Conservation (phyloP, 768 basidiomycete genomes). For the Exsudoporus frostii region DNA sequence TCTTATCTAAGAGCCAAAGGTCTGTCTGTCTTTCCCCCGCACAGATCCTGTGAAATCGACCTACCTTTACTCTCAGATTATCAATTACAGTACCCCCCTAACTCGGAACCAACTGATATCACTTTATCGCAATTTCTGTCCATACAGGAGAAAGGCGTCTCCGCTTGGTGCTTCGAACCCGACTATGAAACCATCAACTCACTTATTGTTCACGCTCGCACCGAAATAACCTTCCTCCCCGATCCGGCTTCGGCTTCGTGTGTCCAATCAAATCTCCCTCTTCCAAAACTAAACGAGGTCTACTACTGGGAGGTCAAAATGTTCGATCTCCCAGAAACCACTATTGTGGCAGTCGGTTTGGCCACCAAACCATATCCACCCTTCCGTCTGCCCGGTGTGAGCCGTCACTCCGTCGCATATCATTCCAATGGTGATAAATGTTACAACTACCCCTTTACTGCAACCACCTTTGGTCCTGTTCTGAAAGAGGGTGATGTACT, state of each 20-base stretch:
- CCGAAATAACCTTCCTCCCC: slow-evolving; percentile 97
- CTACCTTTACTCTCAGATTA: slow-evolving; percentile 50
- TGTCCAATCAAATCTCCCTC: slow-evolving; percentile 94
- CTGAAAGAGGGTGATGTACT: slow-evolving; percentile 95
- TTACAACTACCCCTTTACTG: slow-evolving; percentile 93
- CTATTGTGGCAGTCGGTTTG: slow-evolving; percentile 87
- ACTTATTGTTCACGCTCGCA: slow-evolving; percentile 89
- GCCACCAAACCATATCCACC: slow-evolving; percentile 97
- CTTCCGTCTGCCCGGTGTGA: slow-evolving; percentile 87
- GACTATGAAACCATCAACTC: slow-evolving; percentile 95
- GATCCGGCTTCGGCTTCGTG: slow-evolving; percentile 91
- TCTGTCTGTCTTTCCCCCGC: slow-evolving; percentile 33
- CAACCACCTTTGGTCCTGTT: slow-evolving; percentile 74
- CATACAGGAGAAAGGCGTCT: slow-evolving; percentile 99
- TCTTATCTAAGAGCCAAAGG: slow-evolving; percentile 88
- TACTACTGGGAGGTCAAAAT: slow-evolving; percentile 99
- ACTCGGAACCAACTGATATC: slow-evolving; percentile 97
- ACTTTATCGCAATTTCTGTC: slow-evolving; percentile 97
- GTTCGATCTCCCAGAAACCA: slow-evolving; percentile 90
- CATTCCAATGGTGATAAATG: slow-evolving; percentile 97
- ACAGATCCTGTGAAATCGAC: slow-evolving; percentile 2
- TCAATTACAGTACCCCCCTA: slow-evolving; percentile 86
- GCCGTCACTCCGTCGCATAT: slow-evolving; percentile 88
- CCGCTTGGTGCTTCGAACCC: slow-evolving; percentile 98
- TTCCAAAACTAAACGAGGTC: slow-evolving; percentile 97